Evolutionary conservation across 768 basidiomycete species (phyloP).

Genomic region (Pleurotus pulmonarius): DNA sequence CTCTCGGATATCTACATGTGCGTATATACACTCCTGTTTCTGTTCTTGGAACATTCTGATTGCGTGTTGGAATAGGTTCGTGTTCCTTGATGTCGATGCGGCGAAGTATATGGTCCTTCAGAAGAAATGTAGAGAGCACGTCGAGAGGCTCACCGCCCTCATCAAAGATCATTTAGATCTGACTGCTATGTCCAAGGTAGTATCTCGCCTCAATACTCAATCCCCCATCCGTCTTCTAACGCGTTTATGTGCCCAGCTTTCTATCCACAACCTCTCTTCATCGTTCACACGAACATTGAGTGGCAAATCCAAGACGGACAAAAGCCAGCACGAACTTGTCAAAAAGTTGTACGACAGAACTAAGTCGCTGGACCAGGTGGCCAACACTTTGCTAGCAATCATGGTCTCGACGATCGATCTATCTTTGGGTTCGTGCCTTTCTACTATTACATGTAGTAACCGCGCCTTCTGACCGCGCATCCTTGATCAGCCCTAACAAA

Average conservation of each 20-base stretch:
- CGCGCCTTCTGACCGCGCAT: background rate
- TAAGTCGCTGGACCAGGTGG: slow-evolving; percentile 54
- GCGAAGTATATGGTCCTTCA: slow-evolving; percentile 54
- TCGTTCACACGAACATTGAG: slow-evolving; percentile 43
- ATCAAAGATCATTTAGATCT: slow-evolving; percentile 52
- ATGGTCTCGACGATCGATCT: slow-evolving; percentile 69
- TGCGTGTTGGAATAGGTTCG: slow-evolving; percentile 39
- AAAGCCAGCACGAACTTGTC: slow-evolving; percentile 39
- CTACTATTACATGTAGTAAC: background rate
- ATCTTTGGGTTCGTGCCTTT: slow-evolving; percentile 48
- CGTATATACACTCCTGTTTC: slow-evolving; percentile 18
- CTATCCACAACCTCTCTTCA: slow-evolving; percentile 37
- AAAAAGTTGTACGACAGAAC: slow-evolving; percentile 55
- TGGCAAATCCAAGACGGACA: slow-evolving; percentile 40
- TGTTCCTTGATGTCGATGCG: slow-evolving; percentile 71
- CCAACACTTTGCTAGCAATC: slow-evolving; percentile 69
- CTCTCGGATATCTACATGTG: slow-evolving; percentile 72
- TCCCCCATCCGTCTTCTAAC: too few species aligned
- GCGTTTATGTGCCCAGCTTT: slow-evolving; percentile 20
- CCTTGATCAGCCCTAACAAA: slow-evolving; percentile 53
- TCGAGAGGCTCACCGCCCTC: slow-evolving; percentile 48
- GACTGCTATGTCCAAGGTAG: slow-evolving; percentile 39
- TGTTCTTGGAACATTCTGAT: background rate
- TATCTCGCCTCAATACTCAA: slow-evolving; percentile 3
- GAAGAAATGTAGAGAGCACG: slow-evolving; percentile 45